Percentiles rank a stretch among this genome's conserved stretches.
phyloP scores from a whole-genome alignment of 2,329 filamentous ascomycete genomes.

The Didymella pomorum region DNA sequence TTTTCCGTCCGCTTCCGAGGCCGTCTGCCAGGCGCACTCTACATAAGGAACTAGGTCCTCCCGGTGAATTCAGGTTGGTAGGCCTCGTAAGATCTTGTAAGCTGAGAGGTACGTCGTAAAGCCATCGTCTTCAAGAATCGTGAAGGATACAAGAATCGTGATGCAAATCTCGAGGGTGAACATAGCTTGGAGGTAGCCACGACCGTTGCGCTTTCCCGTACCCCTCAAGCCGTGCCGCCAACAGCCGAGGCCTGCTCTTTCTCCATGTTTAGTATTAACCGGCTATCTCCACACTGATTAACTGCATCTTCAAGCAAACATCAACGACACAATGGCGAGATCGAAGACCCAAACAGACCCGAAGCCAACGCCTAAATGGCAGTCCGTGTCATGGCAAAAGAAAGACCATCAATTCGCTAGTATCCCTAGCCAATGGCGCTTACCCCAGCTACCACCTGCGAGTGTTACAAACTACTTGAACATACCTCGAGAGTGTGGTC shows the following conservation, averaged over 20 bases:
- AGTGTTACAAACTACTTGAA: slow-evolving; percentile 49
- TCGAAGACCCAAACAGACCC: slow-evolving; percentile 16
- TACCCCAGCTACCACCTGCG: slow-evolving; percentile 37
- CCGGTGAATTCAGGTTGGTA: background rate
- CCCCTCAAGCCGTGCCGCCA: slow-evolving; percentile 27
- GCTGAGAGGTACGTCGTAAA: background rate
- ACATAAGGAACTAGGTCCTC: background rate
- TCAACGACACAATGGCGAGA: slow-evolving; percentile 25
- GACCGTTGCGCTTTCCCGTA: slow-evolving; percentile 5
- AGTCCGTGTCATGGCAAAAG: slow-evolving; percentile 53
- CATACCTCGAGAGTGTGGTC: slow-evolving; percentile 61
- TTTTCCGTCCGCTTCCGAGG: slow-evolving; percentile 5
- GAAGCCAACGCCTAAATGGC: slow-evolving; percentile 44
- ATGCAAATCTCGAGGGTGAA: background rate
- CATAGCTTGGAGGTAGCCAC: background rate
- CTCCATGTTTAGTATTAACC: slow-evolving; percentile 8
- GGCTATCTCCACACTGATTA: slow-evolving; percentile 6
- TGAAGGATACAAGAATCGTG: background rate
- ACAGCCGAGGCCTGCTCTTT: slow-evolving; percentile 11
- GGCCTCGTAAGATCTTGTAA: background rate
- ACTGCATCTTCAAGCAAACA: background rate
- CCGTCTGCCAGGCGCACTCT: background rate
- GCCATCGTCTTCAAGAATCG: background rate
- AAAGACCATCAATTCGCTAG: slow-evolving; percentile 51
- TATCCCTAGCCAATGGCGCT: slow-evolving; percentile 57